Evolutionary conservation across 176 grass and related monocot species (phyloP), one percentile per base, ranked within the genome.

Genomic region (Lolium rigidum): DNA sequence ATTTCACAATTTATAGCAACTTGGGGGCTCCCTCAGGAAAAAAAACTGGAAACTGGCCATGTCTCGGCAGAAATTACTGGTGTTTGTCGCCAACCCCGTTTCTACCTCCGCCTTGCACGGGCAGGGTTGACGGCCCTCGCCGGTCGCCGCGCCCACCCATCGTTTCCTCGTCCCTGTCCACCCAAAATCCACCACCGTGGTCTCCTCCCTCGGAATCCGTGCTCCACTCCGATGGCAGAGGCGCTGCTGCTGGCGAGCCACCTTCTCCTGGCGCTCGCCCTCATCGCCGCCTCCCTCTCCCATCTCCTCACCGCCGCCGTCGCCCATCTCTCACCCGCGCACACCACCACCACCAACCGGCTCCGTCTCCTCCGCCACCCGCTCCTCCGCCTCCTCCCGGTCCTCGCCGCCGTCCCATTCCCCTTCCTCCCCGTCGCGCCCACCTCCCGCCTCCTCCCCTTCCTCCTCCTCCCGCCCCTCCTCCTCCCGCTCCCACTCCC

Each of bases 401-500:
- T 26, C 1, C 39, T 80, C 64, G 35, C 73, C 63, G 62, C 80
- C 48, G 63, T 81, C 21, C 79, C 89, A 2, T 47, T 89, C 26
- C 60, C 88, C 10, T 85, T 90, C 55, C 57, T 89, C 60, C 88
- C 83, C 39, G 10, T 76, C 50, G 4, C 70, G 60, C 10, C 87
- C 15, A 28, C 88, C 48, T 44, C 82, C 60, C 56, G 14, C 20
- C 31, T 80, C 12, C 88, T 90, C 74, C 61, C 84, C 46, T 84
- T 83, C 39, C 70, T 85, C 87, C 57, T 80, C 87, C 86, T 90
- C 76, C 89, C 76, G 25, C 75, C 85, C 7, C 70, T 86, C 57
- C 77, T 82, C 55, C 71, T 70, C 64, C 70, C 56, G 50, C 84
- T 82, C 44, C 41, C 54, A 13, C 84, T 89, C 22, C 81, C 77